A percentile compares a stretch with the other conserved stretches of the same genome.
These are phyloP conservation scores for Aspergillus sclerotioniger DNA, from an alignment of 495 filamentous ascomycete species.

Conservation along the genomic window DNA sequence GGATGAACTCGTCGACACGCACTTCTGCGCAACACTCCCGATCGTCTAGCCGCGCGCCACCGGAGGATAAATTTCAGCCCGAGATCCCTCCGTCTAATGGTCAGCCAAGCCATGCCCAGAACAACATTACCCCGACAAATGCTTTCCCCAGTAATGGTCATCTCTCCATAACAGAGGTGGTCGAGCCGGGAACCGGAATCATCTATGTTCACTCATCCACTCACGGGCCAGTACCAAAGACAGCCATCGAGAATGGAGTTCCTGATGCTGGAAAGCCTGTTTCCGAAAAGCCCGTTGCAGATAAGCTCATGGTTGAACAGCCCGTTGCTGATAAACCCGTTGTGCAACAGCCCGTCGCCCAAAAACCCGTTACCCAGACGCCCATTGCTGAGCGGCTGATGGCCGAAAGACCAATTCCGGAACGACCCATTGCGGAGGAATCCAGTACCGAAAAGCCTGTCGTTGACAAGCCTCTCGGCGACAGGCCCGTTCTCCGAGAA, in stretches of 20 bases:
- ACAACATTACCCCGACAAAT: neutral
- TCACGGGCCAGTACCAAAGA: constrained; percentile 34
- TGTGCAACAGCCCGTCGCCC: neutral
- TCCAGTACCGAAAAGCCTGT: constrained; percentile 12
- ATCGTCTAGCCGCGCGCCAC: constrained; percentile 36
- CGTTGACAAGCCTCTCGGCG: neutral
- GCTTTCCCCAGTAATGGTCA: neutral
- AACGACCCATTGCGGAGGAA: no score
- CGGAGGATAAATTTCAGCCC: constrained; percentile 16
- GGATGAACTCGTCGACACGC: constrained; percentile 31
- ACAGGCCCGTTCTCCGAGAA: constrained; percentile 41
- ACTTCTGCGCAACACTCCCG: constrained; percentile 34
- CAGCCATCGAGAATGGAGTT: neutral
- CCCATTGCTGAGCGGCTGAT: no score
- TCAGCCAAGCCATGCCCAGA: neutral
- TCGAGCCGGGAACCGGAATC: constrained; percentile 16
- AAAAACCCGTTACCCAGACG: neutral
- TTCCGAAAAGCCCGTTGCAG: neutral
- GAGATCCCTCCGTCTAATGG: neutral
- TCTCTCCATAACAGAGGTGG: neutral
- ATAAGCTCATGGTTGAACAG: neutral
- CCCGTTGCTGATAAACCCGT: neutral
- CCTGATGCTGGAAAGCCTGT: constrained; percentile 3
- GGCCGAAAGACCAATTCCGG: no score
- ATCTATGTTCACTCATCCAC: constrained; percentile 37